A percentile compares a stretch with the other conserved stretches of the same genome.
Conservation (phyloP, 257 asterid species). For the Petunia axillaris region DNA sequence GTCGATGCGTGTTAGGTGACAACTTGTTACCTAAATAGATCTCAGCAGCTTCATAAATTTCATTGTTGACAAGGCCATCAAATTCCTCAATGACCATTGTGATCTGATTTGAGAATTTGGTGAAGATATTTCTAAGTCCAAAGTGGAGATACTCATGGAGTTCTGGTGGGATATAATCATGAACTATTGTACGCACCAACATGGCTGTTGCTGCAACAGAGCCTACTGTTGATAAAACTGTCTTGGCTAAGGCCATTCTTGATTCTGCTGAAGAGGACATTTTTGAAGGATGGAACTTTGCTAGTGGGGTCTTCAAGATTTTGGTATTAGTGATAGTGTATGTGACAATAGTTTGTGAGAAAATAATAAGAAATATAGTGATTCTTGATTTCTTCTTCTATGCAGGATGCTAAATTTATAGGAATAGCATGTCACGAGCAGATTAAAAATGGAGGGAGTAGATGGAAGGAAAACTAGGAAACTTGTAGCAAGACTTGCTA, state of each 20-base stretch:
- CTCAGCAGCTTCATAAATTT: constrained; percentile 31
- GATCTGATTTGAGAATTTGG: constrained; percentile 25
- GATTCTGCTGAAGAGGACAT: constrained; percentile 30
- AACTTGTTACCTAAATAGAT: constrained; percentile 26
- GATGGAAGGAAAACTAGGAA: neutral
- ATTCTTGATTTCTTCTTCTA: neutral
- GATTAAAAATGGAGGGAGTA: neutral
- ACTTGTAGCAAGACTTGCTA: neutral
- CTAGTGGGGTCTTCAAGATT: neutral
- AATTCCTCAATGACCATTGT: constrained; percentile 31
- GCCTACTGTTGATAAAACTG: constrained; percentile 33
- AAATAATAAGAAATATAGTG: neutral
- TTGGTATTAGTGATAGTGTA: neutral
- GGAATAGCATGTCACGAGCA: neutral
- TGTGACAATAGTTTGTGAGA: neutral
- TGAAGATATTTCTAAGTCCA: constrained; percentile 28
- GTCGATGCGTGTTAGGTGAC: constrained; percentile 13
- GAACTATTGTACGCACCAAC: constrained; percentile 28
- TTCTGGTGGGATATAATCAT: constrained; percentile 31
- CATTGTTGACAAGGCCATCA: constrained; percentile 25
- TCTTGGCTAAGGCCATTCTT: neutral
- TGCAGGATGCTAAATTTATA: neutral
- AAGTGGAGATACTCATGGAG: constrained; percentile 23
- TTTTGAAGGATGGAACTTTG: neutral
- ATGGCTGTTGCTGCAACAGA: constrained; percentile 29